Evolutionary conservation across 2,329 filamentous ascomycete genomes (phyloP).

Genomic region (Hymenoscyphus albidus): DNA sequence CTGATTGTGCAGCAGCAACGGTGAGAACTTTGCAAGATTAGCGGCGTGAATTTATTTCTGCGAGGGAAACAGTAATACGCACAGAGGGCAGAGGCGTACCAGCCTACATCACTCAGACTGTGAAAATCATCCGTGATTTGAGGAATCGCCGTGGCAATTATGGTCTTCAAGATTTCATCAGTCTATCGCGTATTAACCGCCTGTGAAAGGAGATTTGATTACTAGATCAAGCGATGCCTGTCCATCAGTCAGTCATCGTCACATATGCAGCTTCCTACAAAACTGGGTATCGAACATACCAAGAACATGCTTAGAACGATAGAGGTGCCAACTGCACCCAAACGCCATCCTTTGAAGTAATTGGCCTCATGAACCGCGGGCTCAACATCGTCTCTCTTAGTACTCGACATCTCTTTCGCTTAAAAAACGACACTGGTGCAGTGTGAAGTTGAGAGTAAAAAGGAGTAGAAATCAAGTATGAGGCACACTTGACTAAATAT

Average conservation of each 20-base stretch:
- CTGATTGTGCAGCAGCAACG: constrained; percentile 30
- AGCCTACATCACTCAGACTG: constrained; percentile 39
- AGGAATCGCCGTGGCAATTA: constrained; percentile 40
- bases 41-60: not conserved
- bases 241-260: not conserved
- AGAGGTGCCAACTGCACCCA: not conserved
- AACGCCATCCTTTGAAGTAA: constrained; percentile 3
- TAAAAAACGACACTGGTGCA: not conserved
- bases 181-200: not conserved
- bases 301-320: constrained; percentile 10
- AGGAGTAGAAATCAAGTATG: no score
- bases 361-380: not conserved
- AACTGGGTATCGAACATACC: not conserved
- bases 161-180: constrained; percentile 29
- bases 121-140: constrained; percentile 10
- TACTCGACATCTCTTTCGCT: not conserved
- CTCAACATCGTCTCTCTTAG: not conserved
- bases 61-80: not conserved
- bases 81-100: constrained; percentile 53
- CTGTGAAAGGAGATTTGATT: not conserved
- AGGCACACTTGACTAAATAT: no score
- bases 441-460: no score
- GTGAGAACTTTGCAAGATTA: constrained; percentile 39
- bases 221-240: not conserved
- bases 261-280: no score